A percentile compares a stretch with the other conserved stretches of the same genome.
phyloP scores from a whole-genome alignment of 805 yeast species.

The Wickerhamiella brachini region DNA sequence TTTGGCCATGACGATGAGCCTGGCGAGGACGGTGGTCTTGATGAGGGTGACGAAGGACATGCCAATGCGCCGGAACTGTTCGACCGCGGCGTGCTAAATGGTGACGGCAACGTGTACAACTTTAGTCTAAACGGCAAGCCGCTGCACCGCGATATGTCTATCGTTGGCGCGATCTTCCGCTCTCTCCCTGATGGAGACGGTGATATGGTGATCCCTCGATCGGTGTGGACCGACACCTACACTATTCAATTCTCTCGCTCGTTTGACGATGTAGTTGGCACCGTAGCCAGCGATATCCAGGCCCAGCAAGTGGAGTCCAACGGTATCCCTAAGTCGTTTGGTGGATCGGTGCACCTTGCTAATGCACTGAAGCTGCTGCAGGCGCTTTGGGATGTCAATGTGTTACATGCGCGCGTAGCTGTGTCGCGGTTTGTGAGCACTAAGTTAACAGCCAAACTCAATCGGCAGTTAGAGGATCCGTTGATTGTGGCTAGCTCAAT shows the following conservation, averaged over 20 bases:
- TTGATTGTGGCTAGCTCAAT: constrained; percentile 75
- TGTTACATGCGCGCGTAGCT: constrained; percentile 5
- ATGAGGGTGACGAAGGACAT: background rate
- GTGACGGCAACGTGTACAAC: background rate
- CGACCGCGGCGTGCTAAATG: background rate
- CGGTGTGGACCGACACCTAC: constrained; percentile 46
- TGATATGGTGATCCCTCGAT: constrained; percentile 5
- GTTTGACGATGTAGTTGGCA: background rate
- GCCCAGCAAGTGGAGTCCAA: background rate
- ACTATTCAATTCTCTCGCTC: background rate
- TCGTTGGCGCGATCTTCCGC: constrained; percentile 8
- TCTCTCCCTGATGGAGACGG: background rate
- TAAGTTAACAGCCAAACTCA: constrained; percentile 73
- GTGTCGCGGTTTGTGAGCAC: constrained; percentile 45
- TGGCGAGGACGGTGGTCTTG: background rate
- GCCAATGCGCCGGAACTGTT: too few relatives aligned
- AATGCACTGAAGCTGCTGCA: constrained; percentile 1
- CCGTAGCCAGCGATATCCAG: background rate
- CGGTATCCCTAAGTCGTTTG: constrained; percentile 5
- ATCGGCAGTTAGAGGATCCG: constrained; percentile 81
- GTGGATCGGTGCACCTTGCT: background rate
- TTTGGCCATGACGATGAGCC: background rate
- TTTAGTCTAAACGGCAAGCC: constrained; percentile 4
- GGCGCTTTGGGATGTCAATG: constrained; percentile 1
- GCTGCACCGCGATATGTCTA: constrained; percentile 6